phyloP scores from a whole-genome alignment of 345 rosid species.

The Hibiscus trionum region DNA sequence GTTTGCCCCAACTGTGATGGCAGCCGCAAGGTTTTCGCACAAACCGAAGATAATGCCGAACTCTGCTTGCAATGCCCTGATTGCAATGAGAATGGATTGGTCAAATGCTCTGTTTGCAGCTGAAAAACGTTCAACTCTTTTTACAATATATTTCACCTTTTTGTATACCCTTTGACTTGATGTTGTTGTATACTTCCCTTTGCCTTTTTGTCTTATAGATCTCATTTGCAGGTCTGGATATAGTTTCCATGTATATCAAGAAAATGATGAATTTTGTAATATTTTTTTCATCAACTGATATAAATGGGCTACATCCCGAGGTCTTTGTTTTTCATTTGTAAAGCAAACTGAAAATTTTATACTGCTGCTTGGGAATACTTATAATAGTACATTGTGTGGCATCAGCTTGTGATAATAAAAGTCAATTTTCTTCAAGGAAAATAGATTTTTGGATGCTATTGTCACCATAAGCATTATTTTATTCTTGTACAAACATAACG shows the following conservation, averaged over 20 bases:
- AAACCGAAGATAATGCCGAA: conserved; percentile 12
- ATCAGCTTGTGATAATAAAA: too few relatives aligned
- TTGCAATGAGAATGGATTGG: conserved; percentile 85
- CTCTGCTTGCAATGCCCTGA: conserved; percentile 41
- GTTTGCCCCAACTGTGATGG: conserved; percentile 76
- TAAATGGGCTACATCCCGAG: neutral
- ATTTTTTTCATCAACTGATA: neutral
- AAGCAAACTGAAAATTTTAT: too few relatives aligned
- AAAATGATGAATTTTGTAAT: neutral
- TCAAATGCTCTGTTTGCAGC: conserved; percentile 55
- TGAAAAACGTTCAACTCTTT: neutral
- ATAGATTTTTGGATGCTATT: too few relatives aligned
- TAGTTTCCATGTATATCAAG: neutral
- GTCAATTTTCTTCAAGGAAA: too few relatives aligned
- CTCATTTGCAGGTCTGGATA: neutral
- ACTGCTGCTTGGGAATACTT: too few relatives aligned
- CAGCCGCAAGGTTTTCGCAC: conserved; percentile 40
- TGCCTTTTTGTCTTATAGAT: neutral
- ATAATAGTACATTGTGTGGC: too few relatives aligned
- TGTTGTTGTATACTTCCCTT: neutral
- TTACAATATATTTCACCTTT: neutral
- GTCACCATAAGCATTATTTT: too few relatives aligned
- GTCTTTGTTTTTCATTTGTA: too few relatives aligned
- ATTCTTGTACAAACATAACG: too few relatives aligned
- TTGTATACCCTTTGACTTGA: neutral